These are phyloP conservation scores for Arachis hypogaea DNA, from an alignment of 306 rosid genomes.

Conservation along the genomic window DNA sequence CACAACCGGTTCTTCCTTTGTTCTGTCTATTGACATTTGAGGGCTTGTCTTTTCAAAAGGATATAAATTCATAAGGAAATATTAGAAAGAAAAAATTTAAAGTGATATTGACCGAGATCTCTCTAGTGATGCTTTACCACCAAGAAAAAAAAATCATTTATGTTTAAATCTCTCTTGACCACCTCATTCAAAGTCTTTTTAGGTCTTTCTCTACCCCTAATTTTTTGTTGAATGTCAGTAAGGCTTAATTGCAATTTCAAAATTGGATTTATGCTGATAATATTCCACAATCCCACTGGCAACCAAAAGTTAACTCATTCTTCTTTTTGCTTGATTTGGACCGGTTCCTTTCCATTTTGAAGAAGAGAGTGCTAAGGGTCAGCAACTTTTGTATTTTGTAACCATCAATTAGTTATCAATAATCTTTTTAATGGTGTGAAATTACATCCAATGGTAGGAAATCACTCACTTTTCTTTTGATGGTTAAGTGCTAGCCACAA, in stretches of 20 bases:
- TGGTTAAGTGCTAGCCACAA: too few relatives aligned
- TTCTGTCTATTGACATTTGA: conserved; percentile 2
- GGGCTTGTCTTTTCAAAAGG: neutral
- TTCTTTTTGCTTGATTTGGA: conserved; percentile 2
- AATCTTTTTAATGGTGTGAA: too few relatives aligned
- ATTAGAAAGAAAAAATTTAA: neutral
- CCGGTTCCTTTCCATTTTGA: neutral
- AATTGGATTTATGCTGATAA: conserved; percentile 3
- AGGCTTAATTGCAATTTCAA: conserved; percentile 10
- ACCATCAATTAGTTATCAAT: too few relatives aligned
- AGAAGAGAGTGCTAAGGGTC: too few relatives aligned
- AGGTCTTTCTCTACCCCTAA: too few relatives aligned
- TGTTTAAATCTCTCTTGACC: too few relatives aligned
- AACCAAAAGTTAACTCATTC: neutral
- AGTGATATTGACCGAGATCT: neutral
- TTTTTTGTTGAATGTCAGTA: neutral
- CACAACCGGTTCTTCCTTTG: neutral
- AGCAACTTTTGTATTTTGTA: too few relatives aligned
- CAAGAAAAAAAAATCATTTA: too few relatives aligned
- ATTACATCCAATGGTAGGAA: too few relatives aligned
- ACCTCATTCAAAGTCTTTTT: too few relatives aligned
- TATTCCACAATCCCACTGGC: neutral
- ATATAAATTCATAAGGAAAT: neutral
- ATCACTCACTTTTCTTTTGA: too few relatives aligned
- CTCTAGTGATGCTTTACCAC: neutral